Conservation (phyloP, 192 early-diverging fungal genomes). For the Funneliformis geosporum region DNA sequence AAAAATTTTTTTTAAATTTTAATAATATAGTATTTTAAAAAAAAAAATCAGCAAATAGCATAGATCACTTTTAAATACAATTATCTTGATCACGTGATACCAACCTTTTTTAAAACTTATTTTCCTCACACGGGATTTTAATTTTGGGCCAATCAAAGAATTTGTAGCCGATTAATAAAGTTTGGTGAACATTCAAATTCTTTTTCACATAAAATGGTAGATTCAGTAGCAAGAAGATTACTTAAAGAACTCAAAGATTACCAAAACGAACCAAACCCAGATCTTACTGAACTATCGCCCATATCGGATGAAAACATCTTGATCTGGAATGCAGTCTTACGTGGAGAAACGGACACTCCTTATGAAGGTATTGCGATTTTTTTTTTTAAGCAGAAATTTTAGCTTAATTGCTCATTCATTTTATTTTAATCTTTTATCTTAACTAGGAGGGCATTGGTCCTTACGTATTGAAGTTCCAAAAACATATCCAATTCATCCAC, state of each 20-base stretch:
- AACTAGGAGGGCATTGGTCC: constrained; percentile 66
- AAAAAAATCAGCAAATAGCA: no score
- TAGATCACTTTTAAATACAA: no score
- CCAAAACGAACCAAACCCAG: constrained; percentile 55
- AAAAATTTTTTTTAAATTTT: no score
- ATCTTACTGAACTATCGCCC: constrained; percentile 63
- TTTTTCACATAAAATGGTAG: constrained; percentile 38
- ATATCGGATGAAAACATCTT: constrained; percentile 67
- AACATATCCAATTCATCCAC: constrained; percentile 79
- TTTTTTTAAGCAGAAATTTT: background rate
- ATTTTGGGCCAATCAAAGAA: no score
- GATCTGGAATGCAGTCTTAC: constrained; percentile 68
- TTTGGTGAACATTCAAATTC: no score
- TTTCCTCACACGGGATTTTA: no score
- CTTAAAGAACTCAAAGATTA: constrained; percentile 63
- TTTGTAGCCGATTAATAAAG: no score
- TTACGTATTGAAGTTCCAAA: constrained; percentile 70
- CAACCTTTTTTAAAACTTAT: no score
- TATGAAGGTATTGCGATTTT: constrained; percentile 60
- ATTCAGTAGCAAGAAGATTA: constrained; percentile 56
- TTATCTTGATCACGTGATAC: no score
- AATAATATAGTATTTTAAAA: no score
- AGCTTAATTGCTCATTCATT: background rate
- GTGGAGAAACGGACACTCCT: constrained; percentile 63
- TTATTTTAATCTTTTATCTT: background rate